Base-by-base conservation (phyloP, 768 basidiomycete species). In the Tubosaeta sp. region DNA sequence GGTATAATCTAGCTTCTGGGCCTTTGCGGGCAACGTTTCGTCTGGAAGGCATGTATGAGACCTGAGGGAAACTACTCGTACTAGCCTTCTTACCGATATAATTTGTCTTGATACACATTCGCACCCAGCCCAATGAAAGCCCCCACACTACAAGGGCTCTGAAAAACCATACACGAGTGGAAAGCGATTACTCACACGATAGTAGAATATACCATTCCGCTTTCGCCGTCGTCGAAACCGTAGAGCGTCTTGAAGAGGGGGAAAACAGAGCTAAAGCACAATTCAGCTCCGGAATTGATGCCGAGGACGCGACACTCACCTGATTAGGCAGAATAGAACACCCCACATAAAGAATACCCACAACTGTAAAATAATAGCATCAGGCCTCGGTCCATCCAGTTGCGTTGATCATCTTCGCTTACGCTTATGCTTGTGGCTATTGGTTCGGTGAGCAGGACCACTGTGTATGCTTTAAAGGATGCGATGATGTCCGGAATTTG, bases 311-410 rank as follows among this genome's bases (percentile, higher is more conserved):
- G 17, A 34, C 19, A 9, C 8, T 37, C 61, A 82, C 82, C 78
- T 79, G 43, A 87, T 75, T 59, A 88, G 68, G 49, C 80, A 82
- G 60, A 80, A 91, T 16, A 84, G 66, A 5, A 88, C 78, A 0
- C 88, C 88, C 86, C 88, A 91, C 1, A 80, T 78, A 48, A 89
- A 81, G 43, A 82, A 82, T 27, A 83, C 71, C 84, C 84, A 85
- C 10, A 85, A 58, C 82, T 86, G 62, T 13, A 29, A 48, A 22
- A 44, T 6, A 16, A 17, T 32, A 2, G 0, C 6, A 25, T 54
- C 26, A 50, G 22, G 33, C 9, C 16, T 25, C 17, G 16, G 5
- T 17, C n/a, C 32, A 14, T 38, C 16, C 31, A 33, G 22, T 42
- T 17, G 17, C 3, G 14, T 9, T 14, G 3, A 29, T 9, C 10